Base-by-base conservation (phyloP, 192 early-diverging fungal species). In the Irineochytrium annulatum region DNA sequence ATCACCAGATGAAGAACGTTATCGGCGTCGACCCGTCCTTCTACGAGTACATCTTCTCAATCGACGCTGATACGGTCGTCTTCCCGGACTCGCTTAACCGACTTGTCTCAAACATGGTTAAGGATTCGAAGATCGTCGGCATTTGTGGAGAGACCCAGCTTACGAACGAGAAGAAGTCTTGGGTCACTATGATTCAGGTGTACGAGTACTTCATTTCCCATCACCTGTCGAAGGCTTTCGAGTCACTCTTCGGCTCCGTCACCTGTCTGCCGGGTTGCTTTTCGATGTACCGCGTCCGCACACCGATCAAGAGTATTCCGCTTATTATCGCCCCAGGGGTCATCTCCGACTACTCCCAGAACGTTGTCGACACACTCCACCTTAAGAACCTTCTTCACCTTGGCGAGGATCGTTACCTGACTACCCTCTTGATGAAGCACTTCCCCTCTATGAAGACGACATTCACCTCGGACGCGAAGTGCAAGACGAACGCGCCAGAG, bases 1-100 rank as follows among this genome's bases (percentile, higher is more conserved):
- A 90, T 77, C 94, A 97, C 75, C 95, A 97, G 69, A 93, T 99
- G 82, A 96, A 99, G 79, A 96, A 82, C 70, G 89, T 97, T 33
- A 97, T 99, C 76, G 97, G 97, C 30, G 95, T 98, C 34, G 89
- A 92, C 67, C 97, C 97, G 5, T 79, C 80, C 11, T 89, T 94
- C 44, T 99, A 98, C 72, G 97, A 99, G 80, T 97, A 87, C 74
- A 82, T 92, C 34, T 86, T 99, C 57, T 96, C 95, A 89, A 90
- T 99, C 29, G 97, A 99, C 72, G 93, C 97, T 19, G 97, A 99
- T 65, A 99, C 97, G 0, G 87, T 90, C 49, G 93, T 77, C 1
- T 60, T 83, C 71, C 22, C 53, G 31, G 92, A 98, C 67, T 91
- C 94, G 19, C 80, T 99, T 27, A 91, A 94, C 64, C 85, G 90